Evolutionary conservation across 116 monocot species (phyloP).

Genomic region (Iris pallida): DNA sequence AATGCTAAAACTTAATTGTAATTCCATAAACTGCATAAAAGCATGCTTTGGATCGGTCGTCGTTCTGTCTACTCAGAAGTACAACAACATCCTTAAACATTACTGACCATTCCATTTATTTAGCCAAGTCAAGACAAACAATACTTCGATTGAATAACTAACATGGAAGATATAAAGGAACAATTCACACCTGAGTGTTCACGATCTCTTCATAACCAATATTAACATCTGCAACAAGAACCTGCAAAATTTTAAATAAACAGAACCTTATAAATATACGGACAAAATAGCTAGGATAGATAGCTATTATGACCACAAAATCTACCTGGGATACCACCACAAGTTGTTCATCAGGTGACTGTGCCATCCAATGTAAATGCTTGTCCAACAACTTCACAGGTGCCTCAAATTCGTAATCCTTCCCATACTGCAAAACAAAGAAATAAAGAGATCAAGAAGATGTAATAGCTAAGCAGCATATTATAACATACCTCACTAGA

Average conservation of each 20-base stretch:
- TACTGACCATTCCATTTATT: too few relatives aligned
- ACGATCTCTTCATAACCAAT: slow-evolving; percentile 96
- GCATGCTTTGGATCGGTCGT: too few relatives aligned
- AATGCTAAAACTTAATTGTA: neutral
- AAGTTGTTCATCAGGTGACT: slow-evolving; percentile 82
- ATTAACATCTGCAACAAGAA: slow-evolving; percentile 84
- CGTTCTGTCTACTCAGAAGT: too few relatives aligned
- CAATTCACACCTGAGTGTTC: slow-evolving; percentile 63
- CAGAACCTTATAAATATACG: neutral
- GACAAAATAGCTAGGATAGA: neutral
- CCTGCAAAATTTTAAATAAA: slow-evolving; percentile 31
- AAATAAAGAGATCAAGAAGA: too few relatives aligned
- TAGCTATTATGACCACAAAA: slow-evolving; percentile 4
- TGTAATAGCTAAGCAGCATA: too few relatives aligned
- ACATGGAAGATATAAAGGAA: neutral
- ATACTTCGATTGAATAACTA: too few relatives aligned
- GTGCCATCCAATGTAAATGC: slow-evolving; percentile 75
- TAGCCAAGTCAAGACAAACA: too few relatives aligned
- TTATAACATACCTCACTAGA: too few relatives aligned
- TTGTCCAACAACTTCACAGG: slow-evolving; percentile 95
- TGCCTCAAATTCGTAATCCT: slow-evolving; percentile 92
- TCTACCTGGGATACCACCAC: slow-evolving; percentile 92
- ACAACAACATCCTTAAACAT: too few relatives aligned
- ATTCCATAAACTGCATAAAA: neutral
- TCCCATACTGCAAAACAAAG: slow-evolving; percentile 62